These are phyloP conservation scores for Aegilops longissima DNA, from an alignment of 176 grass and related monocot species.

Conservation along the genomic window DNA sequence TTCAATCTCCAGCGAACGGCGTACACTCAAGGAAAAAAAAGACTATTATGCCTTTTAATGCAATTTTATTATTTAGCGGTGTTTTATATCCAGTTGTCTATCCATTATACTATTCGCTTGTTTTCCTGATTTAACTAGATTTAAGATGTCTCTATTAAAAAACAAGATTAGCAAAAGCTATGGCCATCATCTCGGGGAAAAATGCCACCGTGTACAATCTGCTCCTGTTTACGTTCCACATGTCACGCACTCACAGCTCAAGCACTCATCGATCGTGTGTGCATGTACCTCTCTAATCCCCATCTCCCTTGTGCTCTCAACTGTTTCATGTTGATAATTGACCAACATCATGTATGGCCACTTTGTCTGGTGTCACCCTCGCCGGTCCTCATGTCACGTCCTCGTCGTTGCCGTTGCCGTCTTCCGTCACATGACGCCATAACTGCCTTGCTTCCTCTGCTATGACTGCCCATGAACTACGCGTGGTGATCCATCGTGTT, in stretches of 20 bases:
- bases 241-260: background rate
- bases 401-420: background rate
- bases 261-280: background rate
- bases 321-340: background rate
- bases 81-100: too few relatives aligned
- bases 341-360: conserved; percentile 9
- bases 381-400: background rate
- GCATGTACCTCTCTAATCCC: background rate
- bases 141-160: too few relatives aligned
- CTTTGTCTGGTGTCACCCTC: background rate
- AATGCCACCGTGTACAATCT: background rate
- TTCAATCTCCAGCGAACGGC: too few relatives aligned
- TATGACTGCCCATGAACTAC: background rate
- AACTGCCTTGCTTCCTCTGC: background rate
- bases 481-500: background rate
- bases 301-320: background rate
- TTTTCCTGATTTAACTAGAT: too few relatives aligned
- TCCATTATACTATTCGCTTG: too few relatives aligned
- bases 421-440: background rate
- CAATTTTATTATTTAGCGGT: too few relatives aligned
- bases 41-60: too few relatives aligned
- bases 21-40: too few relatives aligned
- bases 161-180: background rate
- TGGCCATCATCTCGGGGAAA: too few relatives aligned
- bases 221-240: background rate